Conservation (phyloP, 2,329 filamentous ascomycete genomes). For the Daldinia sp. region DNA sequence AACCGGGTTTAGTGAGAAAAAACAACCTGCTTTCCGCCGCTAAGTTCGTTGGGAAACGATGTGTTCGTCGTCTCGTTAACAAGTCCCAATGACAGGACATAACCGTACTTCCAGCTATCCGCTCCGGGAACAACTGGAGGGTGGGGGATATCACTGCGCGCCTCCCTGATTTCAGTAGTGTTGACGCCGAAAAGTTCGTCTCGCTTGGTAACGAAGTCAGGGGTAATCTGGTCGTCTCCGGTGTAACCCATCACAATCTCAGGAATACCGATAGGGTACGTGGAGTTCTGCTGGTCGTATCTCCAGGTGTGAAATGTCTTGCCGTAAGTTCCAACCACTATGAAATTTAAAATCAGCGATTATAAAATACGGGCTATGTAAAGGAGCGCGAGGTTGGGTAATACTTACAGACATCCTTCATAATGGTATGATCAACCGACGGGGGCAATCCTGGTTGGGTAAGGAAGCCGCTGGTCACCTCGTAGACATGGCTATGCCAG, state of each 20-base stretch:
- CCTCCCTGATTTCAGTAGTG: slow-evolving; percentile 36
- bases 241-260: slow-evolving; percentile 72
- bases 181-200: slow-evolving; percentile 38
- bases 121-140: slow-evolving; percentile 23
- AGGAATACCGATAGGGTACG: slow-evolving; percentile 65
- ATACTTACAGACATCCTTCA: slow-evolving; percentile 37
- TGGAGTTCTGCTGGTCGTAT: slow-evolving; percentile 35
- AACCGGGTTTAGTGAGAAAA: background rate
- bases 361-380: background rate
- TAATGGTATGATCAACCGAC: slow-evolving; percentile 39
- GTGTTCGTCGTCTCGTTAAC: slow-evolving; percentile 28
- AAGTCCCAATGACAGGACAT: slow-evolving; percentile 23
- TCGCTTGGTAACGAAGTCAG: slow-evolving; percentile 35
- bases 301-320: slow-evolving; percentile 43
- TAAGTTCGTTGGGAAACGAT: slow-evolving; percentile 12
- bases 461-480: slow-evolving; percentile 38
- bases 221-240: slow-evolving; percentile 54
- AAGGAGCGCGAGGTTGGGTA: background rate
- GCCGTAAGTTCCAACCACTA: slow-evolving; percentile 40
- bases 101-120: slow-evolving; percentile 34
- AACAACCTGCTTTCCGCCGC: slow-evolving; percentile 6
- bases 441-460: slow-evolving; percentile 31
- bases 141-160: slow-evolving; percentile 33
- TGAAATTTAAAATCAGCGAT: background rate
- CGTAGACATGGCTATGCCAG: slow-evolving; percentile 39